Conservation (phyloP, 73 alveolate species). For the Paramecium sonneborni region DNA sequence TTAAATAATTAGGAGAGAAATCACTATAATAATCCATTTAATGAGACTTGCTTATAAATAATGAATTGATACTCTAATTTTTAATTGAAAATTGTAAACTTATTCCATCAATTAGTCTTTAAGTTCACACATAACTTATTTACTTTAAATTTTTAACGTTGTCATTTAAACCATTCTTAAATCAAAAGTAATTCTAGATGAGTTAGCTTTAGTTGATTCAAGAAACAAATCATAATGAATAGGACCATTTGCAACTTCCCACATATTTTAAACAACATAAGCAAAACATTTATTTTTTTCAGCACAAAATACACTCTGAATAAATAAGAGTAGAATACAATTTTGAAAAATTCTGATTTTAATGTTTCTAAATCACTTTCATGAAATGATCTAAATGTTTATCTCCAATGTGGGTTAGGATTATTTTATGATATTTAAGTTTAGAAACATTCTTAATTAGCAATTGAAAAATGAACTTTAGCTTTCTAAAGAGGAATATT, state of each 20-base stretch:
- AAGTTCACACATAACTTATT: slow-evolving; percentile 16
- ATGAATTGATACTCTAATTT: background rate
- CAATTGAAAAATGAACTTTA: background rate
- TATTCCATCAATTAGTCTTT: slow-evolving; percentile 20
- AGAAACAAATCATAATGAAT: slow-evolving; percentile 50
- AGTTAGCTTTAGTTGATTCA: background rate
- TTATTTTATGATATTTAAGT: background rate
- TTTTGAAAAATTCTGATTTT: background rate
- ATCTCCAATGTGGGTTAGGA: slow-evolving; percentile 52
- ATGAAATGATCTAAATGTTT: background rate
- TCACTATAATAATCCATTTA: slow-evolving; percentile 32
- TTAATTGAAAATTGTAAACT: slow-evolving; percentile 3
- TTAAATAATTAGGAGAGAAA: slow-evolving; percentile 16
- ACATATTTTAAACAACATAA: background rate
- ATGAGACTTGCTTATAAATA: background rate
- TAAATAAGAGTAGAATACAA: background rate
- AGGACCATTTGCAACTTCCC: slow-evolving; percentile 54
- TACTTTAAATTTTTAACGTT: background rate
- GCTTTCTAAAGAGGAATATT: background rate
- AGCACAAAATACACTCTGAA: slow-evolving; percentile 26
- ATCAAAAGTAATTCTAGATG: slow-evolving; percentile 34
- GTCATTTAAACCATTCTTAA: slow-evolving; percentile 33
- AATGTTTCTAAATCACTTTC: background rate
- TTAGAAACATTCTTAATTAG: background rate
- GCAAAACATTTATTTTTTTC: slow-evolving; percentile 15